Percentiles rank a stretch among this genome's conserved stretches.
These are phyloP conservation scores for Candida ulmi DNA, from an alignment of 805 yeast species.

Conservation along the genomic window DNA sequence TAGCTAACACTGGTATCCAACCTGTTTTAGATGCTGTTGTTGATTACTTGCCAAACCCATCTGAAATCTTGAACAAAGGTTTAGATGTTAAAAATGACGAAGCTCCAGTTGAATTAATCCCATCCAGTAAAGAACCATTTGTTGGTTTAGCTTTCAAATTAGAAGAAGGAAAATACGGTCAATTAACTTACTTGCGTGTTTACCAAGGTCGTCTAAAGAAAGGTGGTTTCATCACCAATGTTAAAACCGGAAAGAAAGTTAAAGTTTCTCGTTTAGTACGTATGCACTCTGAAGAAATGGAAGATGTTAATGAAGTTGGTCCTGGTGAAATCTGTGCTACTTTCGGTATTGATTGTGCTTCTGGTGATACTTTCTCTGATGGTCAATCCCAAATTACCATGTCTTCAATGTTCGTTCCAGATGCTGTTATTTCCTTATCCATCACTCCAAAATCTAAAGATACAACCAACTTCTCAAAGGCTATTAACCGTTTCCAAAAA, in stretches of 20 bases:
- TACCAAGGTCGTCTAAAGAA: constrained; percentile 93
- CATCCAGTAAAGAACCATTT: constrained; percentile 72
- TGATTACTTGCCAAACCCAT: constrained; percentile 92
- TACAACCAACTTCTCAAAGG: constrained; percentile 87
- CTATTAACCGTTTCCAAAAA: constrained; percentile 94
- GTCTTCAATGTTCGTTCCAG: constrained; percentile 99
- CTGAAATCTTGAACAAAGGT: constrained; percentile 87
- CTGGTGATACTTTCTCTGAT: constrained; percentile 96
- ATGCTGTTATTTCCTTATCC: constrained; percentile 93
- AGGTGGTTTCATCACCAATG: constrained; percentile 83
- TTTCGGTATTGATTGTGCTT: constrained; percentile 97
- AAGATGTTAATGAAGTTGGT: constrained; percentile 90
- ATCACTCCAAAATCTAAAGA: constrained; percentile 87
- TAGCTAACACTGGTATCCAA: constrained; percentile 94
- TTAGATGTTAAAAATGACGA: constrained; percentile 66
- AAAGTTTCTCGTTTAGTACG: constrained; percentile 92
- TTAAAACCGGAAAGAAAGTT: constrained; percentile 87
- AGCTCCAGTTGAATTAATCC: constrained; percentile 64
- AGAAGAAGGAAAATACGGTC: constrained; percentile 98
- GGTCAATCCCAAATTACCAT: constrained; percentile 76
- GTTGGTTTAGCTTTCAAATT: constrained; percentile 98
- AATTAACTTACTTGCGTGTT: constrained; percentile 92
- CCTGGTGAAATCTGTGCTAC: constrained; percentile 99
- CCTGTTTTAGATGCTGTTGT: constrained; percentile 94
- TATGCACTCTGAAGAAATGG: constrained; percentile 99